A percentile compares a stretch with the other conserved stretches of the same genome.
phyloP scores from a whole-genome alignment of 805 yeast species.

The Sugiyamaella chiloensis region DNA sequence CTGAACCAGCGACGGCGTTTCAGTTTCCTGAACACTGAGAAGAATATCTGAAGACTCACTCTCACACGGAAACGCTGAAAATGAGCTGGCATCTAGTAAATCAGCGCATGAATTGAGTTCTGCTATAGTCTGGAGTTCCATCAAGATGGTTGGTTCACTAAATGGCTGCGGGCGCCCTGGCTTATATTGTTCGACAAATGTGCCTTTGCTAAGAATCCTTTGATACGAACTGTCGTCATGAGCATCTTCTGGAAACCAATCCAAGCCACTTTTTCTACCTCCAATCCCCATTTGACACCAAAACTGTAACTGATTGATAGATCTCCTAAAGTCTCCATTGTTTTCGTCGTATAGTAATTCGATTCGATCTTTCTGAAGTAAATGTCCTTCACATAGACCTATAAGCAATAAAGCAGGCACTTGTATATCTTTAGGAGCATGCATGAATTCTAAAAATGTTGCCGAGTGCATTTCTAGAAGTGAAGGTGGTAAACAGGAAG shows the following conservation, averaged over 20 bases:
- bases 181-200: conserved; percentile 6
- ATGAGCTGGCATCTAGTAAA: not conserved
- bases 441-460: conserved; percentile 37
- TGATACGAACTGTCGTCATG: not conserved
- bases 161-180: not conserved
- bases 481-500: conserved; percentile 23
- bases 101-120: not conserved
- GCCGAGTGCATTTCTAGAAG: conserved; percentile 38
- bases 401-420: conserved; percentile 31
- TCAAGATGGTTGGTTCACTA: not conserved
- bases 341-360: conserved; percentile 17
- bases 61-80: not conserved
- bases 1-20: conserved; percentile 2
- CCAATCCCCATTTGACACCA: conserved; percentile 38
- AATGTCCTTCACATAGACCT: conserved; percentile 37
- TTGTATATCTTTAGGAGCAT: conserved; percentile 17
- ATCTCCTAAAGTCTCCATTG: conserved; percentile 31
- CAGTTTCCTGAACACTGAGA: conserved; percentile 9
- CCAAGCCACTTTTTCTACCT: conserved; percentile 30
- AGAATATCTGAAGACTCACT: not conserved
- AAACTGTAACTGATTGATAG: conserved; percentile 31
- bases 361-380: conserved; percentile 24
- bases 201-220: conserved; percentile 27
- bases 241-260: conserved; percentile 30
- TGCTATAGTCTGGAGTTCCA: not conserved